Percentiles rank a stretch among this genome's conserved stretches.
phyloP scores from a whole-genome alignment of 2,329 filamentous ascomycete species.

The Fusarium agapanthi region DNA sequence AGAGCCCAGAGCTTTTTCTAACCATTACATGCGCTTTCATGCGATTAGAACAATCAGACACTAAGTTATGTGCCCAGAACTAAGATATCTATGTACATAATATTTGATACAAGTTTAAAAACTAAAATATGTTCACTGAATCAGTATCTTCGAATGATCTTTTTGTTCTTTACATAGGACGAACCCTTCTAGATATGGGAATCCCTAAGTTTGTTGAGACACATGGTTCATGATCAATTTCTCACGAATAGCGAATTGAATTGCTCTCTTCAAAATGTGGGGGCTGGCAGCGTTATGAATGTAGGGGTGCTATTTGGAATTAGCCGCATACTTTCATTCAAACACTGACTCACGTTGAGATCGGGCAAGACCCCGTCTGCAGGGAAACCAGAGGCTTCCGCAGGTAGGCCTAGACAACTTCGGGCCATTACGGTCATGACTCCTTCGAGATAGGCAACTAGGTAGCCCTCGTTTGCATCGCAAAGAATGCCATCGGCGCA shows the following conservation, averaged over 20 bases:
- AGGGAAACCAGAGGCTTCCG: not conserved
- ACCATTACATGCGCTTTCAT: too few relatives aligned
- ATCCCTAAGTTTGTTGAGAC: not conserved
- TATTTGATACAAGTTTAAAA: too few relatives aligned
- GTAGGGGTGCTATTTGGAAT: not conserved
- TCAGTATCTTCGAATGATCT: too few relatives aligned
- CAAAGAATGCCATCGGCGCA: not conserved
- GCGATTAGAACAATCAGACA: too few relatives aligned
- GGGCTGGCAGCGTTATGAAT: not conserved
- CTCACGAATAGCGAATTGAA: not conserved
- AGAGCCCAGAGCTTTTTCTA: too few relatives aligned
- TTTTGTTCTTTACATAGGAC: too few relatives aligned
- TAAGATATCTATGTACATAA: too few relatives aligned
- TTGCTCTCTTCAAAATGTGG: not conserved
- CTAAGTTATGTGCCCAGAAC: too few relatives aligned
- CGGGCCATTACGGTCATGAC: not conserved
- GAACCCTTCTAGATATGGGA: too few relatives aligned
- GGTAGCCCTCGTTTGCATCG: not conserved
- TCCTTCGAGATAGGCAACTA: not conserved
- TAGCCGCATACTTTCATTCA: not conserved
- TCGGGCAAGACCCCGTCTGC: not conserved
- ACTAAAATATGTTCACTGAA: too few relatives aligned
- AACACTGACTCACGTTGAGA: not conserved
- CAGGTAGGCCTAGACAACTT: not conserved
- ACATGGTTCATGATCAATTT: not conserved